Percentiles rank a stretch among this genome's conserved stretches.
Conservation (phyloP, 192 early-diverging fungal species). For the Coemansia aciculifera region DNA sequence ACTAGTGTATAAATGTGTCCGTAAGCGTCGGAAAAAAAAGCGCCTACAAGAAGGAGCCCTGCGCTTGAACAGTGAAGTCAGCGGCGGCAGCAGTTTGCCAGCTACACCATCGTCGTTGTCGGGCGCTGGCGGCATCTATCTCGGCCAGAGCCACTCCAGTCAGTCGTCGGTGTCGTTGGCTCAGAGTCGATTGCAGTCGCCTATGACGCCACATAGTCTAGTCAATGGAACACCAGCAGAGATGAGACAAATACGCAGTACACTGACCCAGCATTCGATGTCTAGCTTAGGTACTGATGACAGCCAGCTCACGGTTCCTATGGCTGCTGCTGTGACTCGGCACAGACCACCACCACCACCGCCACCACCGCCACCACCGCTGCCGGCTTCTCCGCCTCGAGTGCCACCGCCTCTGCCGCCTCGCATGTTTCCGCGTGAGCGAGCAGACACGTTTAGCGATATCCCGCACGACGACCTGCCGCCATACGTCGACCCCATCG, state of each 20-base stretch:
- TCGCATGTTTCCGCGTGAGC: conserved; percentile 15
- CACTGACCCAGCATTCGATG: not conserved
- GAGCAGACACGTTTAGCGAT: conserved; percentile 42
- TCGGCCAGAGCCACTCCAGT: not conserved
- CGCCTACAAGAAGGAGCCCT: not conserved
- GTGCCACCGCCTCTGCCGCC: conserved; percentile 5
- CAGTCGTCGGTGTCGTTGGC: conserved; percentile 4
- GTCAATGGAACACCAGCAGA: not conserved
- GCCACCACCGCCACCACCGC: conserved; percentile 3
- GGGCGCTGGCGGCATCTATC: not conserved
- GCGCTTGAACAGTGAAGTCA: not conserved
- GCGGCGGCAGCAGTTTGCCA: not conserved
- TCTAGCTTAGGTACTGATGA: not conserved
- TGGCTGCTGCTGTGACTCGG: not conserved
- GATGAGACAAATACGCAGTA: not conserved
- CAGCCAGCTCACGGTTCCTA: not conserved
- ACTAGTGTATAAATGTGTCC: not conserved
- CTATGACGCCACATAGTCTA: not conserved
- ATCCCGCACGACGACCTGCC: conserved; percentile 42
- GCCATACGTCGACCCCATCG: conserved; percentile 51
- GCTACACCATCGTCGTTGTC: not conserved
- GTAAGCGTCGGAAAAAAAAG: conserved; percentile 1
- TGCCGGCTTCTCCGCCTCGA: not conserved
- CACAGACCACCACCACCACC: not conserved
- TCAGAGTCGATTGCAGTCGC: not conserved